Percentiles rank a stretch among this genome's conserved stretches.
phyloP scores from a whole-genome alignment of 1,284 basidiomycete species.

The Farysia itapuensis region DNA sequence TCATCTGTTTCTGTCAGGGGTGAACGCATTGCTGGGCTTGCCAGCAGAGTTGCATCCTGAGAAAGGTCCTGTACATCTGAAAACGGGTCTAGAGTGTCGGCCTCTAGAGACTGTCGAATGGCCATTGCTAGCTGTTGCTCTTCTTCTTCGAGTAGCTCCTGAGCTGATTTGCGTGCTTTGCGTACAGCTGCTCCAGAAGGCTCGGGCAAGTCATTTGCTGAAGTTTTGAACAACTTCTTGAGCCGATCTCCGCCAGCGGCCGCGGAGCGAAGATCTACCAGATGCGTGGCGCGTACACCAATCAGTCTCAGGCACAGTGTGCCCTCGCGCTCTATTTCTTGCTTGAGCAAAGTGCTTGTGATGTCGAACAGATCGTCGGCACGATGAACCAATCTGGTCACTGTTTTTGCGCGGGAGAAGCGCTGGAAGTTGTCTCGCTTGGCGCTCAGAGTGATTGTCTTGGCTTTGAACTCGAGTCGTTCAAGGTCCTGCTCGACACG shows the following conservation, averaged over 20 bases:
- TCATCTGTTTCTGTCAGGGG: too few species aligned
- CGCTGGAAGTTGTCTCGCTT: conserved; percentile 52
- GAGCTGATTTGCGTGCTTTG: conserved; percentile 7
- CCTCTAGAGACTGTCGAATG: conserved; percentile 29
- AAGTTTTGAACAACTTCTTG: conserved; percentile 19
- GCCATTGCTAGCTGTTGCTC: conserved; percentile 32
- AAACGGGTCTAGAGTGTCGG: conserved; percentile 10
- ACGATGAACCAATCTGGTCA: conserved; percentile 12
- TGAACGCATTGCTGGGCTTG: not conserved
- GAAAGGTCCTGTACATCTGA: conserved; percentile 14
- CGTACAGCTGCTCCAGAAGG: too few species aligned
- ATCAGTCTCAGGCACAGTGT: conserved; percentile 44
- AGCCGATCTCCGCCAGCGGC: conserved; percentile 27
- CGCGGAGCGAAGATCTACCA: conserved; percentile 38
- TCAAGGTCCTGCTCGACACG: conserved; percentile 50
- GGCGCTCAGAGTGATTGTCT: conserved; percentile 51
- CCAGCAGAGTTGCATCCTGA: conserved; percentile 8
- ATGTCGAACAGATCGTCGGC: conserved; percentile 49
- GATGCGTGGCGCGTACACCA: conserved; percentile 44
- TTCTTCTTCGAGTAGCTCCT: conserved; percentile 28
- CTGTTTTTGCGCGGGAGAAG: conserved; percentile 44
- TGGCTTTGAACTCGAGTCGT: conserved; percentile 41
- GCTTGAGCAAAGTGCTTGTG: conserved; percentile 25
- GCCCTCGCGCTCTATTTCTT: conserved; percentile 34
- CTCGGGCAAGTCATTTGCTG: too few species aligned